Conservation (phyloP, 129 eudicot genomes). For the Flaveria sonorensis region DNA sequence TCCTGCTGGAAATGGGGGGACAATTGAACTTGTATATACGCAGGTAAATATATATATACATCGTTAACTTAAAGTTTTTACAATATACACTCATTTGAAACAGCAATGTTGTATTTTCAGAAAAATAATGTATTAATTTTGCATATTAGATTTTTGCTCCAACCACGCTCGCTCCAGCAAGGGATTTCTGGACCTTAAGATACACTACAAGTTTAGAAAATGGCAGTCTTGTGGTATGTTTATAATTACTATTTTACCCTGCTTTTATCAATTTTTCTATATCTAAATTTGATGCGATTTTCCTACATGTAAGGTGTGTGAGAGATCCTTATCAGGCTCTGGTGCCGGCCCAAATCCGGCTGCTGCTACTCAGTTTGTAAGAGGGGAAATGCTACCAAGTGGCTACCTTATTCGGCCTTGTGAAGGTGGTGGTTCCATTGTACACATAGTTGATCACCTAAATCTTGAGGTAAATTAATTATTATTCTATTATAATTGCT, state of each 20-base stretch:
- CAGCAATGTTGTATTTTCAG: neutral
- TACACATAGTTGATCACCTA: slow-evolving; percentile 80
- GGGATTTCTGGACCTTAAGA: slow-evolving; percentile 92
- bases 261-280: neutral
- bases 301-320: slow-evolving; percentile 56
- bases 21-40: slow-evolving; percentile 13
- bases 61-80: too few species aligned
- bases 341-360: slow-evolving; percentile 78
- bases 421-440: slow-evolving; percentile 90
- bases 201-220: slow-evolving; percentile 83
- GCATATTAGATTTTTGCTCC: slow-evolving; percentile 68
- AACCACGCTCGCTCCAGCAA: slow-evolving; percentile 81
- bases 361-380: slow-evolving; percentile 61
- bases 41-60: neutral
- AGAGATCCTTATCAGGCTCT: slow-evolving; percentile 73
- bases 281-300: neutral
- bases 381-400: slow-evolving; percentile 85
- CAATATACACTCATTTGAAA: neutral
- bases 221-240: slow-evolving; percentile 86
- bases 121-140: neutral
- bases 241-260: neutral
- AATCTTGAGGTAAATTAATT: slow-evolving; percentile 62
- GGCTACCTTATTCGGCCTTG: slow-evolving; percentile 88
- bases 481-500: neutral
- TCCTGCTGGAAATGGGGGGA: slow-evolving; percentile 14